phyloP scores from a whole-genome alignment of 352 stramenopile genomes.

The Pythium apleroticum region DNA sequence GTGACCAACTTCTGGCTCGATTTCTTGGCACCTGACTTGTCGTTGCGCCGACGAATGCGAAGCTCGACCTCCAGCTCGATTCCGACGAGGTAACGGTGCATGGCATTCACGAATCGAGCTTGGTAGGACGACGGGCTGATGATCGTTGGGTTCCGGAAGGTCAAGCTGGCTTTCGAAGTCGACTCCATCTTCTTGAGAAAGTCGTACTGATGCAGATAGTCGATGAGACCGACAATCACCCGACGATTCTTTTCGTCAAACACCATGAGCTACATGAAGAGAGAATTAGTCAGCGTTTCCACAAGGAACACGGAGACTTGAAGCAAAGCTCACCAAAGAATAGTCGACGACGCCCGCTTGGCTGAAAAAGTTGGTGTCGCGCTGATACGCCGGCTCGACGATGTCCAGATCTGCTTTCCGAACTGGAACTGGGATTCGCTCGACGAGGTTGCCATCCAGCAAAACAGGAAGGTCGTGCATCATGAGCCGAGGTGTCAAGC shows the following conservation, averaged over 20 bases:
- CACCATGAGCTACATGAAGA: constrained; percentile 52
- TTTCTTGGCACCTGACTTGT: constrained; percentile 12
- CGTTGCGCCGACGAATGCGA: constrained; percentile 52
- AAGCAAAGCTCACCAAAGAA: constrained; percentile 56
- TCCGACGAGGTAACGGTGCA: constrained; percentile 79
- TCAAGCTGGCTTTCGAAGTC: constrained; percentile 82
- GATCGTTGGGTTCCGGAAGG: constrained; percentile 81
- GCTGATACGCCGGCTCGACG: constrained; percentile 68
- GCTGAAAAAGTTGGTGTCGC: constrained; percentile 76
- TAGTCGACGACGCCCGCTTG: constrained; percentile 84
- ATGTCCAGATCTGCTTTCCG: constrained; percentile 57
- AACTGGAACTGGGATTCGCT: constrained; percentile 79
- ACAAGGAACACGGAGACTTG: neutral
- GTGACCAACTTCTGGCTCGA: neutral
- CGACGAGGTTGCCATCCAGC: constrained; percentile 77
- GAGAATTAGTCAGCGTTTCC: neutral
- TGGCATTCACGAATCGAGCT: constrained; percentile 80
- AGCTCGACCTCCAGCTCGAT: constrained; percentile 77
- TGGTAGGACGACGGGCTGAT: constrained; percentile 82
- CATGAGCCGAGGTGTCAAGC: constrained; percentile 6
- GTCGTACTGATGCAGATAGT: constrained; percentile 88
- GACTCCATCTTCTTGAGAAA: constrained; percentile 91
- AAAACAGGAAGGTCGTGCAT: constrained; percentile 64
- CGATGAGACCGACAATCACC: constrained; percentile 78
- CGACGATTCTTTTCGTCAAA: constrained; percentile 80